Conservation (phyloP, 1,284 basidiomycete species). For the Tilletia setariae region DNA sequence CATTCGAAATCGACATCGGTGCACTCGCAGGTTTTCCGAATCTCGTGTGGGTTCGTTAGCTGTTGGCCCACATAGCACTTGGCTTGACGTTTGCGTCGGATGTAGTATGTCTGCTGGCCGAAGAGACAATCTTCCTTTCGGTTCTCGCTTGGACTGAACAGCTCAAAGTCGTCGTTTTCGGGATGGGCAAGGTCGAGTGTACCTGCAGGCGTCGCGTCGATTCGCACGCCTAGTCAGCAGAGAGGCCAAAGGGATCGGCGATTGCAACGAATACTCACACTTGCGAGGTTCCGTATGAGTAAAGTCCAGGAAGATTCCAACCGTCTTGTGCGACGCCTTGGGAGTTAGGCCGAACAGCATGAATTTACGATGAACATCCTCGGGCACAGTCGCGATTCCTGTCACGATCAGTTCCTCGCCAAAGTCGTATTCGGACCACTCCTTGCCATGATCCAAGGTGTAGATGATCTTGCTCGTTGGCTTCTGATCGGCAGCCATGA, state of each 20-base stretch:
- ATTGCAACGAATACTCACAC: constrained; percentile 27
- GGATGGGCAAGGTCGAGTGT: constrained; percentile 34
- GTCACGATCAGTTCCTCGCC: constrained; percentile 72
- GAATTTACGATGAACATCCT: constrained; percentile 86
- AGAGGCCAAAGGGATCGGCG: constrained; percentile 35
- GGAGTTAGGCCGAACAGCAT: constrained; percentile 73
- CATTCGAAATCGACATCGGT: constrained; percentile 52
- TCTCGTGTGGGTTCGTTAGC: constrained; percentile 39
- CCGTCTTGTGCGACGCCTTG: constrained; percentile 58
- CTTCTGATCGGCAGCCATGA: constrained; percentile 92
- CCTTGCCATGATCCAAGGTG: constrained; percentile 79
- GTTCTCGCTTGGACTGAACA: constrained; percentile 51
- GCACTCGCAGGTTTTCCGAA: constrained; percentile 42
- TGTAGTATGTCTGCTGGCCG: constrained; percentile 46
- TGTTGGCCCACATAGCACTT: constrained; percentile 48
- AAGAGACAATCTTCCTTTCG: constrained; percentile 50
- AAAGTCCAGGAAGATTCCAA: constrained; percentile 87
- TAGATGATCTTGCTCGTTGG: constrained; percentile 84
- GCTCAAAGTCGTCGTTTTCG: constrained; percentile 48
- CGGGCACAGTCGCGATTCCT: constrained; percentile 80
- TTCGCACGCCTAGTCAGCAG: not conserved
- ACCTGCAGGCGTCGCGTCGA: not conserved
- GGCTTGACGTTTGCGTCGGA: constrained; percentile 45
- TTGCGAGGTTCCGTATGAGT: constrained; percentile 60
- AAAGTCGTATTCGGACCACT: constrained; percentile 85